These are phyloP conservation scores for Penicillium hesseltinei DNA, from an alignment of 2,329 filamentous ascomycete species.

Conservation along the genomic window DNA sequence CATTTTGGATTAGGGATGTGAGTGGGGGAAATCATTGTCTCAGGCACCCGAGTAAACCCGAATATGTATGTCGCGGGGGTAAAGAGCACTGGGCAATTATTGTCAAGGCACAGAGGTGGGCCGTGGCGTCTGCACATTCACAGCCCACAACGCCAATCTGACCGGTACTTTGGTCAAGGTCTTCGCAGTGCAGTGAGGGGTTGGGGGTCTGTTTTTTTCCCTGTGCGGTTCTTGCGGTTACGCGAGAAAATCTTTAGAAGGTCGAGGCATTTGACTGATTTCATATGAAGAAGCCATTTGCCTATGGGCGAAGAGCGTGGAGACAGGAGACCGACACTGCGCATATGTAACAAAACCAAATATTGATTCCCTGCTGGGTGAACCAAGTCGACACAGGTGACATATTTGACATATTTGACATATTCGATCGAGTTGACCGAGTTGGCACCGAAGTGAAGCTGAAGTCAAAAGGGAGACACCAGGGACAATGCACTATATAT, in stretches of 20 bases:
- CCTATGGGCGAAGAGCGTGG: conserved; percentile 12
- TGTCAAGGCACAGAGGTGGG: not conserved
- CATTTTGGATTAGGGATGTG: not conserved
- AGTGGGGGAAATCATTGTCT: not conserved
- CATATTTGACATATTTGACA: not conserved
- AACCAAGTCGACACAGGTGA: not conserved
- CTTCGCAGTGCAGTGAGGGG: not conserved
- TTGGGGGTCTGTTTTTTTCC: conserved; percentile 12
- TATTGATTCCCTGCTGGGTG: not conserved
- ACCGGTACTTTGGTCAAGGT: conserved; percentile 9
- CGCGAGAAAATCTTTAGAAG: conserved; percentile 6
- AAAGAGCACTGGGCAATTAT: not conserved
- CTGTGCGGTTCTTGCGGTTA: conserved; percentile 25
- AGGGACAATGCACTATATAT: conserved; percentile 15
- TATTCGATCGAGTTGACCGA: not conserved
- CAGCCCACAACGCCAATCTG: conserved; percentile 4
- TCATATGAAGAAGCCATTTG: conserved; percentile 13
- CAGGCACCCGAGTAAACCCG: conserved; percentile 8
- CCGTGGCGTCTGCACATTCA: conserved; percentile 12
- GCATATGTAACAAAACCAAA: conserved; percentile 12
- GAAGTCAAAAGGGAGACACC: not conserved
- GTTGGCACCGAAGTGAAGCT: not conserved
- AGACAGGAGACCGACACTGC: conserved; percentile 14
- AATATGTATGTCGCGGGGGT: not conserved
- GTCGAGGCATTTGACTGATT: conserved; percentile 10